These are phyloP conservation scores for Sequoiadendron giganteum DNA, from an alignment of 75 land plant species.

Conservation along the genomic window DNA sequence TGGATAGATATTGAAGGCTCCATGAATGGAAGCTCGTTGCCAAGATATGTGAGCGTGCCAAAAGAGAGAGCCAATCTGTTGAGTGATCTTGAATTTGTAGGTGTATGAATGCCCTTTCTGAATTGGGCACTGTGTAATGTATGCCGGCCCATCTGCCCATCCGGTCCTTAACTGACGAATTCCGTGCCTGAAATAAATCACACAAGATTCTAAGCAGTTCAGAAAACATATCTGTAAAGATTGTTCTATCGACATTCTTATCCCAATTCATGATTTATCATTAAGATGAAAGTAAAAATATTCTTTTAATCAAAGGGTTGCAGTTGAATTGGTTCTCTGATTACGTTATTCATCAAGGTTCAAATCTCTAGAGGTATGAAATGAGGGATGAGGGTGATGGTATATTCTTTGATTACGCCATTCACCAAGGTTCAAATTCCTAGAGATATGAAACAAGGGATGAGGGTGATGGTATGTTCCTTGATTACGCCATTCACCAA, in stretches of 20 bases:
- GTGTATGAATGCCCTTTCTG: constrained; percentile 21
- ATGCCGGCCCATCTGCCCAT: constrained; percentile 52
- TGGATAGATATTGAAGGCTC: constrained; percentile 40
- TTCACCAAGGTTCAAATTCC: too few relatives aligned
- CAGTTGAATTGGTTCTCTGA: too few relatives aligned
- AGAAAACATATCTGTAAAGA: not conserved
- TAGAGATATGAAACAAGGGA: too few relatives aligned
- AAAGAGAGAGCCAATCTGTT: constrained; percentile 33
- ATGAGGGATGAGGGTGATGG: too few relatives aligned
- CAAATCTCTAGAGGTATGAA: too few relatives aligned
- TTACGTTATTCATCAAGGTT: too few relatives aligned
- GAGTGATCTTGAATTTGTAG: constrained; percentile 30
- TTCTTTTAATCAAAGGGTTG: too few relatives aligned
- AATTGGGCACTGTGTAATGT: constrained; percentile 49
- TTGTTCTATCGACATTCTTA: not conserved
- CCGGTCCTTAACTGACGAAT: constrained; percentile 24
- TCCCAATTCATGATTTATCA: not conserved
- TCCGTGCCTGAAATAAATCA: constrained; percentile 39
- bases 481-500: too few relatives aligned
- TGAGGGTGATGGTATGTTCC: too few relatives aligned
- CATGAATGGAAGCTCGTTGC: constrained; percentile 39
- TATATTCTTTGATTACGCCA: too few relatives aligned
- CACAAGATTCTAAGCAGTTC: not conserved
- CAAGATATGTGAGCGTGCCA: constrained; percentile 53
- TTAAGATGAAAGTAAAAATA: not conserved